Evolutionary conservation across 345 rosid genomes (phyloP), one percentile per base, ranked within the genome.

Genomic region (Eucalyptus globulus): DNA sequence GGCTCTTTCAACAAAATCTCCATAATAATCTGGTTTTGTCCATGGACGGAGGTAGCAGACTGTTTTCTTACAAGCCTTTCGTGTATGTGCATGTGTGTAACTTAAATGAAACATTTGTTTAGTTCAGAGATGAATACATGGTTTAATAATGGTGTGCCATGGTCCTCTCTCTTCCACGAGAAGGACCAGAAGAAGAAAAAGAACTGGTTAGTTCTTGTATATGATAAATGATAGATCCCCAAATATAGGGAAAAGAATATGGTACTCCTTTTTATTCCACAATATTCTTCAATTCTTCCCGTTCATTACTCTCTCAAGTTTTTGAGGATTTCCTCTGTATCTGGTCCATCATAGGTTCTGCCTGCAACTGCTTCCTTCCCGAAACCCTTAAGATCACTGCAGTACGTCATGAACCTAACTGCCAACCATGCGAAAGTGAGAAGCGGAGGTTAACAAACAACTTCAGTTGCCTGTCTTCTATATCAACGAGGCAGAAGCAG

Each of bases 331-430:
- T 87, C 85, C 86, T 14, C 11, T 54, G 21, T 86, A 40, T 88
- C 87, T 86, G 56, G 47, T 56, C 45, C 44, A 21, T 88, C 54
- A 50, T 89, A 98, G 99, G 99, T 93, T 96, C 98, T 49, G 88
- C 95, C 60, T 98, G 99, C 93, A 98, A 95, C 91, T 98, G 98
- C 92, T 89, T 98, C 54, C 99, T 98, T 83, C 97, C 99, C 0
- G 97, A 98, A 90, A 88, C 97, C 76, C 96, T 98, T 22, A 95
- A 95, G 95, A 92, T 93, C 7, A 92, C 97, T 19, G 93, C 94
- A 8, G 96, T 95, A 58, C 87, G 87, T 40, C 96, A 94, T 26
- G 97, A 97, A 49, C 95, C 98, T 6, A 91, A 94, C 88, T 93
- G 89, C 54, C 94, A 95, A 91, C 94, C 89, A 4, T 89, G 87